phyloP scores from a whole-genome alignment of 1,139 yeast species.

The Kodamaea anthophila region DNA sequence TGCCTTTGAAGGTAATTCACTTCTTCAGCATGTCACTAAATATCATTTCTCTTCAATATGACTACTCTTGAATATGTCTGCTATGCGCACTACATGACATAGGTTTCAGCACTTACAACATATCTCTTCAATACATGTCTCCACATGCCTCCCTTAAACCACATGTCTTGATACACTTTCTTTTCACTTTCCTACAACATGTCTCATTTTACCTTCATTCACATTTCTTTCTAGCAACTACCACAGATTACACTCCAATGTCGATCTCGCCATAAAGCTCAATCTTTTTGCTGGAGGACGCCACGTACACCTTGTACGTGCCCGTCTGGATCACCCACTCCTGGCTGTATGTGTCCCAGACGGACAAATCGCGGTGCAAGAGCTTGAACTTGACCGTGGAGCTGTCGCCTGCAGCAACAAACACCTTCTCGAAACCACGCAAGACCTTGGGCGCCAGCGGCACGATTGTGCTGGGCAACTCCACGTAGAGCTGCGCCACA shows the following conservation, averaged over 20 bases:
- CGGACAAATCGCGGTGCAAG: conserved; percentile 49
- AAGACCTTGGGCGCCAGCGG: conserved; percentile 47
- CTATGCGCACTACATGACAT: too few relatives aligned
- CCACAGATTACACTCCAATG: conserved; percentile 19
- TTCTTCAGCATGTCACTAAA: too few relatives aligned
- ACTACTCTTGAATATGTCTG: too few relatives aligned
- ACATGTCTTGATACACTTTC: neutral
- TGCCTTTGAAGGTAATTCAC: too few relatives aligned
- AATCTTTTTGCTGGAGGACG: conserved; percentile 47
- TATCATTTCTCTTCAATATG: too few relatives aligned
- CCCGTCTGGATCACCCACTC: conserved; percentile 61
- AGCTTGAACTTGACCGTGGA: conserved; percentile 39
- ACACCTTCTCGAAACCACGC: conserved; percentile 56
- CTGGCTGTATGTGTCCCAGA: conserved; percentile 54
- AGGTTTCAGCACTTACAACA: neutral
- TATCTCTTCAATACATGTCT: neutral
- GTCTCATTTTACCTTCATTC: neutral
- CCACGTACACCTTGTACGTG: conserved; percentile 46
- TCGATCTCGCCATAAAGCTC: conserved; percentile 45
- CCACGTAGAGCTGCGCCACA: conserved; percentile 54
- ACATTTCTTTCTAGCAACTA: neutral
- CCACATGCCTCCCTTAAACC: neutral
- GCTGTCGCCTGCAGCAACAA: conserved; percentile 38
- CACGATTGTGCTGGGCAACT: conserved; percentile 40
- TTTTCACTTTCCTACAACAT: too few relatives aligned